These are phyloP conservation scores for Phytomonas sp. DNA, from an alignment of 208 protist species.

Conservation along the genomic window DNA sequence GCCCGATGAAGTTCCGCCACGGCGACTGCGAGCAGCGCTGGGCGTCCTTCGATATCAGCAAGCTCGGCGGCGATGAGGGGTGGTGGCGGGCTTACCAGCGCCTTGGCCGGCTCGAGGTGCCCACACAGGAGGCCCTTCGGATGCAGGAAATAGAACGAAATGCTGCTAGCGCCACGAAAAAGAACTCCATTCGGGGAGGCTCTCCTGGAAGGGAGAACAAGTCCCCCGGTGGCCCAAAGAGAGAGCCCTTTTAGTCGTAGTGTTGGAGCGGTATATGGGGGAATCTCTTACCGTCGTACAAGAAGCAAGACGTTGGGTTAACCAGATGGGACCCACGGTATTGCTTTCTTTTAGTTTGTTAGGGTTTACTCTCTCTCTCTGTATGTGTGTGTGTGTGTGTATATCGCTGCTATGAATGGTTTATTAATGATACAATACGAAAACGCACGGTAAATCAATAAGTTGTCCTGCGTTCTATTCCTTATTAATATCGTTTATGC, in stretches of 20 bases:
- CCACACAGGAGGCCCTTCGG: constrained; percentile 23
- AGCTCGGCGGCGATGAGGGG: constrained; percentile 18
- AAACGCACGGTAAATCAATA: not conserved
- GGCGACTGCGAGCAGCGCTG: constrained; percentile 67
- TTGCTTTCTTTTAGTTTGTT: not conserved
- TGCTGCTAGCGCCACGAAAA: constrained; percentile 2
- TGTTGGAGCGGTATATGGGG: not conserved
- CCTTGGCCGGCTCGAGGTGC: constrained; percentile 42
- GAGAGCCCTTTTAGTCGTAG: not conserved
- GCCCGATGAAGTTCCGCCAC: constrained; percentile 50
- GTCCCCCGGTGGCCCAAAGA: not conserved
- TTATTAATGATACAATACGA: not conserved
- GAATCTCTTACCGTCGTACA: not conserved
- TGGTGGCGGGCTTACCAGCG: constrained; percentile 75
- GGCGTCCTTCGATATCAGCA: constrained; percentile 54
- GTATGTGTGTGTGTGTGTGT: not conserved
- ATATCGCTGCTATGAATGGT: not conserved
- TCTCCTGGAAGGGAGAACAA: not conserved
- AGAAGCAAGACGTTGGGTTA: not conserved
- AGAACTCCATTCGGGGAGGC: not conserved
- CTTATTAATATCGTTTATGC: constrained; percentile 5
- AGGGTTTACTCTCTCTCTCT: not conserved
- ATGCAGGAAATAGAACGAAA: constrained; percentile 8
- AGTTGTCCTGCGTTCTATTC: not conserved
- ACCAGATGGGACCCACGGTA: not conserved